Percentiles rank a stretch among this genome's conserved stretches.
Conservation (phyloP, 2,329 filamentous ascomycete species). For the Fusarium duplospermum region DNA sequence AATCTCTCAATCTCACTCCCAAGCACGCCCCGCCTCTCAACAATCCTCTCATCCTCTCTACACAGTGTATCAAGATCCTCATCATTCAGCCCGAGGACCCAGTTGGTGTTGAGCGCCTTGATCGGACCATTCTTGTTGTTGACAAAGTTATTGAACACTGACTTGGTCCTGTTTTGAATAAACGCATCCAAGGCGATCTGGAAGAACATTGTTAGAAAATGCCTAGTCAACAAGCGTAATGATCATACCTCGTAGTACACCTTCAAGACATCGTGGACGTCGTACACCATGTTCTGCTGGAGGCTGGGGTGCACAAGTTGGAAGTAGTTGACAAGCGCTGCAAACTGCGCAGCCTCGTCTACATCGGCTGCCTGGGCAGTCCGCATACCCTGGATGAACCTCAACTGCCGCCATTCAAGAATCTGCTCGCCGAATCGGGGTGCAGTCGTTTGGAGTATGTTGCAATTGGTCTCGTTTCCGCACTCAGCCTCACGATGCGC, state of each 20-base stretch:
- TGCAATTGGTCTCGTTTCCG: conserved; percentile 21
- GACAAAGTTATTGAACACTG: conserved; percentile 28
- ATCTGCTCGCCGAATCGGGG: conserved; percentile 39
- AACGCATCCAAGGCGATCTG: conserved; percentile 43
- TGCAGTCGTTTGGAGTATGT: conserved; percentile 38
- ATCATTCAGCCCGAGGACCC: conserved; percentile 17
- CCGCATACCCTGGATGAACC: conserved; percentile 26
- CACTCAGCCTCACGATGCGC: conserved; percentile 11
- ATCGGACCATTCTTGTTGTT: conserved; percentile 32
- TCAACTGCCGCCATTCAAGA: conserved; percentile 27
- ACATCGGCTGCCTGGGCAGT: background rate
- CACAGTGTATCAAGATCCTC: conserved; percentile 24
- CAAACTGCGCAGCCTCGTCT: background rate
- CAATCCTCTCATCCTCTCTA: conserved; percentile 31
- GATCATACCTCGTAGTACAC: conserved; percentile 51
- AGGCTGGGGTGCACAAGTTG: conserved; percentile 17
- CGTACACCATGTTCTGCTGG: conserved; percentile 45
- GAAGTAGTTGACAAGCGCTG: conserved; percentile 6
- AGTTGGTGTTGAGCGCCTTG: conserved; percentile 13
- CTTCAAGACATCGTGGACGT: conserved; percentile 52
- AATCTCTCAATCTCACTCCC: conserved; percentile 35
- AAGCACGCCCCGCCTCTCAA: conserved; percentile 24
- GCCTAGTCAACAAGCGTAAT: no score
- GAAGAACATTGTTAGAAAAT: background rate
- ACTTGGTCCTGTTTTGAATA: conserved; percentile 35